Percentiles rank a stretch among this genome's conserved stretches.
Evolutionary conservation across 805 yeast species (phyloP).

Genomic region (Suhomyces sp.): DNA sequence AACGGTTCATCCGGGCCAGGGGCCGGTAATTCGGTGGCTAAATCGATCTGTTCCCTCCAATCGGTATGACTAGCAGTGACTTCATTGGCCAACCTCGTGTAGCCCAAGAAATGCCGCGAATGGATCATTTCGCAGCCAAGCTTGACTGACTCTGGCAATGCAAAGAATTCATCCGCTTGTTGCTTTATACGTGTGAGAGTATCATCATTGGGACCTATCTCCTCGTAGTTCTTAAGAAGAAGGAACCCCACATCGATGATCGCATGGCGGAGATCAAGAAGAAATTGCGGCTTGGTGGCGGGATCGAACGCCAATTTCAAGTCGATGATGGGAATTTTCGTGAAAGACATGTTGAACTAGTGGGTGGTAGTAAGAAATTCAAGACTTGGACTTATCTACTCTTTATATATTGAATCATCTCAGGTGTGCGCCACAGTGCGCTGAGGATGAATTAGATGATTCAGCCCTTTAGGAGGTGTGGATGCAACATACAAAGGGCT

Average conservation of each 20-base stretch:
- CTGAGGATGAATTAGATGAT: background rate
- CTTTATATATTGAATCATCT: too few relatives aligned
- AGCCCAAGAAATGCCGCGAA: constrained; percentile 61
- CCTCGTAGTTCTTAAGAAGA: constrained; percentile 40
- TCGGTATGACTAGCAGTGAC: constrained; percentile 54
- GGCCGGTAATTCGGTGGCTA: constrained; percentile 52
- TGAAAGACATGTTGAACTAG: constrained; percentile 31
- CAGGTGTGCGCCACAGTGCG: background rate
- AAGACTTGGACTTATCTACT: too few relatives aligned
- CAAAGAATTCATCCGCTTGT: constrained; percentile 46
- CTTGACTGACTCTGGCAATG: constrained; percentile 46
- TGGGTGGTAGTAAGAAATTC: too few relatives aligned
- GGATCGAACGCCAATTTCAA: constrained; percentile 41
- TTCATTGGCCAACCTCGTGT: constrained; percentile 56
- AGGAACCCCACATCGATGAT: constrained; percentile 58
- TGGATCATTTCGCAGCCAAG: constrained; percentile 49
- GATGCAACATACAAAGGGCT: too few relatives aligned
- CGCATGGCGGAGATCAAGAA: constrained; percentile 43
- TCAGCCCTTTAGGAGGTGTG: too few relatives aligned
- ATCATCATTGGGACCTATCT: constrained; percentile 32
- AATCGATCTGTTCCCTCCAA: constrained; percentile 62
- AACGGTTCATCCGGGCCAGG: constrained; percentile 39
- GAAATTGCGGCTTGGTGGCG: constrained; percentile 41
- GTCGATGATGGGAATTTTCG: constrained; percentile 47
- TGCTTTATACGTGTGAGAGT: constrained; percentile 37